Conservation (phyloP, 2,329 filamentous ascomycete species). For the Lomentospora prolificans region DNA sequence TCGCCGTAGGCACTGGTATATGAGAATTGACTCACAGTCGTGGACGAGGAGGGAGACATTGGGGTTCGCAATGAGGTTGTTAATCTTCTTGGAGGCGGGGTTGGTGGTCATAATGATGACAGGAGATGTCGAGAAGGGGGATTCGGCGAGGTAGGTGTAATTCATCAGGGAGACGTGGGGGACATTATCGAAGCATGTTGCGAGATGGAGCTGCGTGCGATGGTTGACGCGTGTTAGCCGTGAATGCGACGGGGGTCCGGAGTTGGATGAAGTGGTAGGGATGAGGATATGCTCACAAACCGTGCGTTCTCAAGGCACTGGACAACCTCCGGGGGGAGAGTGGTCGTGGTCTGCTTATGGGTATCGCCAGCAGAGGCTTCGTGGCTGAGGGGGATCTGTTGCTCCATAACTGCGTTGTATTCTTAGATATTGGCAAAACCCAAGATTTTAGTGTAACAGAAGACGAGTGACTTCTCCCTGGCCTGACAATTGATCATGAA, state of each 20-base stretch:
- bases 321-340: conserved; percentile 74
- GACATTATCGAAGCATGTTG: conserved; percentile 72
- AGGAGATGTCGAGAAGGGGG: conserved; percentile 58
- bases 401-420: conserved; percentile 26
- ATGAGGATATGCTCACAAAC: conserved; percentile 52
- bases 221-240: conserved; percentile 5
- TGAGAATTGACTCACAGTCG: conserved; percentile 49
- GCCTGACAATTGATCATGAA: no score
- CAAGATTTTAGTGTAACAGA: background rate
- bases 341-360: conserved; percentile 57
- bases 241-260: conserved; percentile 1
- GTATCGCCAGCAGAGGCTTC: conserved; percentile 66
- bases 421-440: background rate
- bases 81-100: conserved; percentile 65
- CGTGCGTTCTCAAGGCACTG: conserved; percentile 89
- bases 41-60: conserved; percentile 91
- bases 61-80: conserved; percentile 74
- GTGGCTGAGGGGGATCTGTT: conserved; percentile 63
- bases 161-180: conserved; percentile 98
- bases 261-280: conserved; percentile 12
- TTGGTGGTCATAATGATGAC: conserved; percentile 94
- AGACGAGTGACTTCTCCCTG: no score
- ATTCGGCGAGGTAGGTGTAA: conserved; percentile 88
- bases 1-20: no score
- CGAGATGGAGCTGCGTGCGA: conserved; percentile 70